Base-by-base conservation (phyloP, 108 stramenopile genomes). In the Chaetoceros tenuissimus region DNA sequence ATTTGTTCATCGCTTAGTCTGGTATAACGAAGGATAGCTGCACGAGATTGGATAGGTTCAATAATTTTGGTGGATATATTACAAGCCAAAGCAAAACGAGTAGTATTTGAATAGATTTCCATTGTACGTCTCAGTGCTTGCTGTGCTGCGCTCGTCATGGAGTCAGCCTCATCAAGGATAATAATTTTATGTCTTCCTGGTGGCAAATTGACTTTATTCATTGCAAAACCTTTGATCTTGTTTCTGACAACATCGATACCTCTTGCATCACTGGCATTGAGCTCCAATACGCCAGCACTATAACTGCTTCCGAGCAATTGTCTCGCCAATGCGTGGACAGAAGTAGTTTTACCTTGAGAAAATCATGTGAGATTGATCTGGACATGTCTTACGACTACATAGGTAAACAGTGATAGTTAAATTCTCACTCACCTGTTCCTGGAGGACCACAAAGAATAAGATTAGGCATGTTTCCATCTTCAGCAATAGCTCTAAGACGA, bases 81-180 rank as follows among this genome's bases (percentile, higher is more conserved):
- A 84, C 99, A 99, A 5, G 98, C 98, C 68, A 99, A 69, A 26
- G 97, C 97, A 71, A 99, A 99, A 20, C 98, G 91, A 21, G 98
- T 99, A 1, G 97, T 92, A 64, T 82, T 80, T 60, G 95, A 92
- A 62, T 94, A 97, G 7, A 98, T 73, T 75, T 99, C 98, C 97
- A 99, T 99, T 22, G 89, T 97, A 20, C 98, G 72, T 44, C 97
- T 85, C 31, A 98, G 66, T 2, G 99, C 97, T 67, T 98, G 98
- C 72, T 99, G 99, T 28, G 99, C 98, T 13, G 94, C 91, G 3
- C 77, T 60, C 2, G 99, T 99, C 99, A 99, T 99, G 58, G 73
- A 73, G 63, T 99, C 99, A 18, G 98, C 97, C 72, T 99, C 99
- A 61, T 99, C 99, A 23, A 99, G 74, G 57, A 99, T 99, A 58